Base-by-base conservation (phyloP, 257 asterid genomes). In the Voacanga thouarsii region DNA sequence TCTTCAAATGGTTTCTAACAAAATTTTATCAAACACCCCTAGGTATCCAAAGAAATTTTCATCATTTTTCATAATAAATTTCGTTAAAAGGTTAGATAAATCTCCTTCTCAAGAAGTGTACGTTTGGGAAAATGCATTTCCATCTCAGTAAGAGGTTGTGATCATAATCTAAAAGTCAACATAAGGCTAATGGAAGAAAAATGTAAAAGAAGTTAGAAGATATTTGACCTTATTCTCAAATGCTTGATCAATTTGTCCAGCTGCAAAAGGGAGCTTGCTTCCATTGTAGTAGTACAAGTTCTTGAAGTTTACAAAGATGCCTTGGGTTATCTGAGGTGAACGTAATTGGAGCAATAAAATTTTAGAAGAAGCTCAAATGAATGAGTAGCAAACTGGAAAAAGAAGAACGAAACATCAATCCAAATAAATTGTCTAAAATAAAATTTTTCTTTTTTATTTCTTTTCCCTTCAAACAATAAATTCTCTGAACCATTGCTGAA, bases 241-340 rank as follows among this genome's bases (percentile, higher is more conserved):
- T n/a, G n/a, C n/a, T n/a, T n/a, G n/a, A n/a, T n/a, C n/a, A n/a
- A n/a, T n/a, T n/a, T n/a, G n/a, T n/a, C n/a, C n/a, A n/a, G 95
- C 95, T 23, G 93, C 97, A 86, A 92, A 90, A 53, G 97, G 95
- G 71, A 92, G 90, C 83, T 90, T 92, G 83, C 83, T 86, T 53
- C 95, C 92, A 33, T 89, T 91, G n/a, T 86, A 88, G 81, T 88
- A 80, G 80, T 91, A 91, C 61, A 91, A 83, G 79, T 91, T 92
- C 84, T 85, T 92, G 77, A 92, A 92, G 85, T 92, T 89, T 71
- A 92, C 97, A 86, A 92, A 92, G 33, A 92, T 92, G 44, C 97
- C 97, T 80, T 92, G 97, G 45, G 96, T 96, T 1, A 96, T 92
- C 82, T 92, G 92, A 61, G 97, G 24, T 94, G 97, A 96, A 92